These are phyloP conservation scores for Plantago elongata DNA, from an alignment of 257 asterid genomes.

Conservation along the genomic window DNA sequence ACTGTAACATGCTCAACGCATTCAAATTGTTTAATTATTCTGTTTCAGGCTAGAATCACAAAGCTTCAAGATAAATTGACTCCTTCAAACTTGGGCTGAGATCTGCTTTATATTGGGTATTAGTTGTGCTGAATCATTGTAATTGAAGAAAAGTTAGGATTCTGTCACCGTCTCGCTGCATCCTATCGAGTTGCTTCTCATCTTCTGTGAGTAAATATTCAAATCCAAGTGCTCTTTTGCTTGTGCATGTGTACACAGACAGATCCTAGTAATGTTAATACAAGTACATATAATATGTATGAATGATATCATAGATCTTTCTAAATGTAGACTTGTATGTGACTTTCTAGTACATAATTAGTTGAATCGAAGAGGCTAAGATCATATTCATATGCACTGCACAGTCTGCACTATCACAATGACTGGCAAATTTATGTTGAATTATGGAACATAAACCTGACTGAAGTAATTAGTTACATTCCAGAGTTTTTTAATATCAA, in stretches of 20 bases:
- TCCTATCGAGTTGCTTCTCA: neutral
- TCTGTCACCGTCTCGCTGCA: neutral
- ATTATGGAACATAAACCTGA: too few relatives aligned
- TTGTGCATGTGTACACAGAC: neutral
- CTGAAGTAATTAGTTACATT: too few relatives aligned
- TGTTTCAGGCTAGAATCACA: constrained; percentile 57
- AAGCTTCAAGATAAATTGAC: constrained; percentile 56
- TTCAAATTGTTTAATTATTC: neutral
- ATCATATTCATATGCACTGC: too few relatives aligned
- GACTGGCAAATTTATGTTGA: too few relatives aligned
- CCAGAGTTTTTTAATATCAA: too few relatives aligned
- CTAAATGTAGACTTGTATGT: too few relatives aligned
- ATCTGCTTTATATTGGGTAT: constrained; percentile 2
- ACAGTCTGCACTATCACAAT: too few relatives aligned
- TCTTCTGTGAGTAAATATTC: neutral
- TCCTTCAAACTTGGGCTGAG: constrained; percentile 33
- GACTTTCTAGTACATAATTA: too few relatives aligned
- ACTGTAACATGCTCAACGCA: constrained; percentile 12
- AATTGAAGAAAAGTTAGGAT: constrained; percentile 6
- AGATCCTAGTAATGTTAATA: too few relatives aligned
- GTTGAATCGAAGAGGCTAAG: too few relatives aligned
- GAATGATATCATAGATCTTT: too few relatives aligned
- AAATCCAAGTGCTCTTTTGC: constrained; percentile 1
- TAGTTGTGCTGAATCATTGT: neutral
- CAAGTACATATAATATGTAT: too few relatives aligned